These are phyloP conservation scores for Ceratobasidium sp. DNA, from an alignment of 1,284 basidiomycete species.

Conservation along the genomic window DNA sequence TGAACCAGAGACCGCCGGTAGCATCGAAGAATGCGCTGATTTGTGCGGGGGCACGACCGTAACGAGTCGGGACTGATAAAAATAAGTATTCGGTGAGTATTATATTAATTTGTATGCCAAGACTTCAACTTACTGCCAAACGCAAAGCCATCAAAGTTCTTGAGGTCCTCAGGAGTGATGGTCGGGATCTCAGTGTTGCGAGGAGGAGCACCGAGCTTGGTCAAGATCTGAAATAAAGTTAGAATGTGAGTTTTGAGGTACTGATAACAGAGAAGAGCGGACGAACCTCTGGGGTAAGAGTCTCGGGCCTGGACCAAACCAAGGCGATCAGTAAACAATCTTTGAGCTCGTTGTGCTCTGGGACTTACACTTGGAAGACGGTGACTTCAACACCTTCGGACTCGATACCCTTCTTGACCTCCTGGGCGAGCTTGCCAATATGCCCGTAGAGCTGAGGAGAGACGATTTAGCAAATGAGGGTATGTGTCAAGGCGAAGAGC, in stretches of 20 bases:
- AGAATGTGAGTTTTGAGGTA: not conserved
- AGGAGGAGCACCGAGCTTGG: slow-evolving; percentile 61
- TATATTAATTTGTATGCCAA: not conserved
- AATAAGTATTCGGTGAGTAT: not conserved
- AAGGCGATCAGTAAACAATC: not conserved
- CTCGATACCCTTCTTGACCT: slow-evolving; percentile 43
- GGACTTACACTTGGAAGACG: slow-evolving; percentile 48
- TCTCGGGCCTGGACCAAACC: slow-evolving; percentile 1
- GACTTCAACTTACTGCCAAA: slow-evolving; percentile 30
- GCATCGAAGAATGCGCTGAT: slow-evolving; percentile 62
- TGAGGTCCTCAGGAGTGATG: slow-evolving; percentile 59
- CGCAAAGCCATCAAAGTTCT: slow-evolving; percentile 49
- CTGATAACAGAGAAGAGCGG: too few species aligned
- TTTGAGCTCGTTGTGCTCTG: not conserved
- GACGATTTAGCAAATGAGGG: slow-evolving; percentile 35
- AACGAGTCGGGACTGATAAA: slow-evolving; percentile 59
- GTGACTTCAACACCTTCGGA: slow-evolving; percentile 44
- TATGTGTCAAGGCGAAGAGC: not conserved
- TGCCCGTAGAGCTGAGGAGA: slow-evolving; percentile 45
- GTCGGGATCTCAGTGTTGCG: slow-evolving; percentile 56
- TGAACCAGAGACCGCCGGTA: slow-evolving; percentile 59
- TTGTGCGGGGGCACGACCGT: slow-evolving; percentile 45
- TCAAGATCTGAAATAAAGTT: slow-evolving; percentile 53
- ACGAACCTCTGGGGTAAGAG: slow-evolving; percentile 1
- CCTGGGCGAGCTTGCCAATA: slow-evolving; percentile 41